Base-by-base conservation (phyloP, 306 rosid species). In the Sechiopsis laciniata region DNA sequence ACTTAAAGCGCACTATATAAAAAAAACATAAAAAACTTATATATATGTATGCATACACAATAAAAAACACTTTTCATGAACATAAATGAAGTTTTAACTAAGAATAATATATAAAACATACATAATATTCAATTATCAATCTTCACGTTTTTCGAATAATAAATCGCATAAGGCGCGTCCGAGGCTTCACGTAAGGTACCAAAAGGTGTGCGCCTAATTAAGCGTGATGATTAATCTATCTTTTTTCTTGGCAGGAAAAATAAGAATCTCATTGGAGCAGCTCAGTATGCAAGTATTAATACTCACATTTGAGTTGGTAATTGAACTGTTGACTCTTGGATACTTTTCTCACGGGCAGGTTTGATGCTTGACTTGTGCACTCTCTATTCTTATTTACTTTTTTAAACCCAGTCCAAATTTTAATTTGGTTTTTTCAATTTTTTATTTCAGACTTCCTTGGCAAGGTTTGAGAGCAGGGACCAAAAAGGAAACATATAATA, bases 281-380 rank as follows among this genome's bases (percentile, higher is more conserved):
- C 98, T 76, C 98, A 97, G 46, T 94, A 94, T 89, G 98, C 98
- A 61, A 94, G 98, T 90, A 93, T 94, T 83, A 90, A 90, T 79
- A 94, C 98, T 68, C 98, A 94, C 84, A 87, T 90, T 72, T 97
- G 98, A 75, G 96, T 94, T 84, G 98, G 99, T 91, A 78, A 88
- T 91, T 78, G 63, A 42, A 76, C 73, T 59, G 57, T 73, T 59
- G 68, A 48, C 40, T 22, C 56, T 20, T 68, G 19, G 57, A 7
- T 48, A 13, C n/a, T 82, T 94, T 94, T 80, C 81, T 94, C 83
- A 86, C 97, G 84, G 98, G 98, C 82, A 94, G 98, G 98, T 94
- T 69, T 86, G 69, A 75, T 53, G 72, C 57, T 50, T 50, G 20
- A 73, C 73, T 20, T 10, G 53, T 13, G 68, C 73, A 61, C 70